Evolutionary conservation across 371 early-diverging fungal genomes (phyloP), one percentile per base, ranked within the genome.

Genomic region (Mucor ambiguus): DNA sequence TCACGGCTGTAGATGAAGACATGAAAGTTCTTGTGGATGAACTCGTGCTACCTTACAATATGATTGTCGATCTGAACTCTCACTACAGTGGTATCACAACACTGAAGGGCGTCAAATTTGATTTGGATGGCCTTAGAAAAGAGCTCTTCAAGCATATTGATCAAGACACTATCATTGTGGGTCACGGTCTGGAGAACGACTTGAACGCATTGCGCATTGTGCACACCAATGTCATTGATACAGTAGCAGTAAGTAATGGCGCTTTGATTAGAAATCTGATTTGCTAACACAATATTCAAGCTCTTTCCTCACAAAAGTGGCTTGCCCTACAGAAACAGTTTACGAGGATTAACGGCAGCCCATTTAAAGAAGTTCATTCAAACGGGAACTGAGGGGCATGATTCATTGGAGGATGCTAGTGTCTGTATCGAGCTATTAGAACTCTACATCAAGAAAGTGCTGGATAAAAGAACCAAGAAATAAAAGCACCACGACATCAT

Each of bases 11-110:
- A 3, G 86, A 85, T 61, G 73, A 77, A 43, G 41, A 76, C 2
- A 77, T 74, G 32, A 70, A 82, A 2, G 58, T 67, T 1, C 57
- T 88, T 11, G 24, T 88, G 64, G 88, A 87, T 72, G 87, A 88
- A 60, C 68, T 85, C 6, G 85, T 83, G 1, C 67, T 81, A 8
- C 88, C 88, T 1, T 72, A 72, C 16, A 73, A 82, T 57, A 74
- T 75, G 67, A 70, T 87, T 58, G 64, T 85, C 22, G 88, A 87
- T 68, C 58, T 87, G 46, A 87, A 87, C 60, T 76, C 84, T 2
- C 75, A 76, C 1, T 88, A 72, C 49, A 85, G 87, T 69, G 88
- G 88, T n/a, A 81, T 88, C 12, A 78, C 74, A 20, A 85, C 86
- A 2, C 38, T 88, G 9, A 79, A 76, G 33, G 74, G 75, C 0